These are phyloP conservation scores for Saccharomycopsis oosterbeekiorum DNA, from an alignment of 805 yeast species.

Conservation along the genomic window DNA sequence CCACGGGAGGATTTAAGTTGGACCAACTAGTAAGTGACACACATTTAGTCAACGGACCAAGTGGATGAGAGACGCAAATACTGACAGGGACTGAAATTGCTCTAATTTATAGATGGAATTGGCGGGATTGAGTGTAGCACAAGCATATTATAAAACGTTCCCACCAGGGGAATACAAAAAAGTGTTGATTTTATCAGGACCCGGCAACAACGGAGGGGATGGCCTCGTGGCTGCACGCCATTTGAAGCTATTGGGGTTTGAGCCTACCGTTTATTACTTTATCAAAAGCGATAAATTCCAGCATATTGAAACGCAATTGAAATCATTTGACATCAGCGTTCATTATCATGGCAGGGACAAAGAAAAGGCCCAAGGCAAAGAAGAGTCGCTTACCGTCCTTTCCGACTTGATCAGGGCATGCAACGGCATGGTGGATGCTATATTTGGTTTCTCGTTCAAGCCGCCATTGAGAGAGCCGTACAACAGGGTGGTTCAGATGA, in stretches of 20 bases:
- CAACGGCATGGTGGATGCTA: slow-evolving; percentile 59
- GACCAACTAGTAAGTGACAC: slow-evolving; percentile 49
- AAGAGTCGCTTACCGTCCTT: neutral
- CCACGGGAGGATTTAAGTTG: slow-evolving; percentile 67
- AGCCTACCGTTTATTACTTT: slow-evolving; percentile 64
- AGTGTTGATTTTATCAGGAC: slow-evolving; percentile 76
- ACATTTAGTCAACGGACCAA: too few species aligned
- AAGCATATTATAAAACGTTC: slow-evolving; percentile 59
- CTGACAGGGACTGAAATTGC: neutral
- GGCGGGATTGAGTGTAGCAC: slow-evolving; percentile 92
- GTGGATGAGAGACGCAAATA: neutral
- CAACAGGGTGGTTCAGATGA: slow-evolving; percentile 33
- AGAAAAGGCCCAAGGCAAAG: slow-evolving; percentile 1
- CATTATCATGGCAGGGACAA: slow-evolving; percentile 21
- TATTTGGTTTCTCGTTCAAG: slow-evolving; percentile 89
- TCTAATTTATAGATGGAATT: slow-evolving; percentile 69
- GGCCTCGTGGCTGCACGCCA: slow-evolving; percentile 95
- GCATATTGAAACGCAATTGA: slow-evolving; percentile 57
- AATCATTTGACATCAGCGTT: slow-evolving; percentile 47
- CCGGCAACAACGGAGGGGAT: slow-evolving; percentile 96
- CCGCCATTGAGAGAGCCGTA: slow-evolving; percentile 85
- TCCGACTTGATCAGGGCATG: slow-evolving; percentile 25
- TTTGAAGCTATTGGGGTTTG: slow-evolving; percentile 66
- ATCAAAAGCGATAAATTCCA: slow-evolving; percentile 44
- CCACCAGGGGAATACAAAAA: slow-evolving; percentile 41